These are phyloP conservation scores for Peltaster fructicola DNA, from an alignment of 2,329 filamentous ascomycete species.

Conservation along the genomic window DNA sequence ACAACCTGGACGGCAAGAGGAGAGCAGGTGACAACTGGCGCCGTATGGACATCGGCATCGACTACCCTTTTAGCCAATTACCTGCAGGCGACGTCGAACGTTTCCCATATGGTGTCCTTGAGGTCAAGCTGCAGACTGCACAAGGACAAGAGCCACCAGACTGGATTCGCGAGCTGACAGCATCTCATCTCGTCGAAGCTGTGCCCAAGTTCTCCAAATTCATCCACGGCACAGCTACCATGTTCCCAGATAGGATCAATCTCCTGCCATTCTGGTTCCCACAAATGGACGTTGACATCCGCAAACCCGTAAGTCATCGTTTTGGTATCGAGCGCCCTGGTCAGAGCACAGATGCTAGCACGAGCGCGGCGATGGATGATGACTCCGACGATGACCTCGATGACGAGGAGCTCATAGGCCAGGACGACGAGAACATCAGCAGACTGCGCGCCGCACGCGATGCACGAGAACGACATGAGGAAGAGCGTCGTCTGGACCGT, in stretches of 20 bases:
- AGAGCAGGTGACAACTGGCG: slow-evolving; percentile 84
- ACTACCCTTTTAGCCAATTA: slow-evolving; percentile 82
- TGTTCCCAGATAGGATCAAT: slow-evolving; percentile 77
- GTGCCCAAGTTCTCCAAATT: slow-evolving; percentile 99
- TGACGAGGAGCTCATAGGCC: slow-evolving; percentile 38
- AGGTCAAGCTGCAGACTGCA: slow-evolving; percentile 96
- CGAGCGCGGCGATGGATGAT: slow-evolving; percentile 60
- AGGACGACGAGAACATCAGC: slow-evolving; percentile 27
- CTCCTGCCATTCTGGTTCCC: slow-evolving; percentile 94
- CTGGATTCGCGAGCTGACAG: slow-evolving; percentile 86
- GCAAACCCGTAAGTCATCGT: slow-evolving; percentile 71
- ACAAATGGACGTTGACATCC: slow-evolving; percentile 95
- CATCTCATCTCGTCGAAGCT: slow-evolving; percentile 92
- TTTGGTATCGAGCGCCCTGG: slow-evolving; percentile 79
- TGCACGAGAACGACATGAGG: slow-evolving; percentile 32
- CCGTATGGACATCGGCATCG: slow-evolving; percentile 91
- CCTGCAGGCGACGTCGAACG: slow-evolving; percentile 69
- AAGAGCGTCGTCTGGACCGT: slow-evolving; percentile 31
- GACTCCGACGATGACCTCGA: slow-evolving; percentile 49
- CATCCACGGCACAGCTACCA: slow-evolving; percentile 77
- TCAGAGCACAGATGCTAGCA: slow-evolving; percentile 56
- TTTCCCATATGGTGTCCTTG: slow-evolving; percentile 89
- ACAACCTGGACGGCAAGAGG: slow-evolving; percentile 67
- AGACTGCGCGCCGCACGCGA: slow-evolving; percentile 34
- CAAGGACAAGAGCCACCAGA: slow-evolving; percentile 85